Evolutionary conservation across 495 filamentous ascomycete species (phyloP), one percentile per base, ranked within the genome.

Genomic region (Articulospora tetracladia): DNA sequence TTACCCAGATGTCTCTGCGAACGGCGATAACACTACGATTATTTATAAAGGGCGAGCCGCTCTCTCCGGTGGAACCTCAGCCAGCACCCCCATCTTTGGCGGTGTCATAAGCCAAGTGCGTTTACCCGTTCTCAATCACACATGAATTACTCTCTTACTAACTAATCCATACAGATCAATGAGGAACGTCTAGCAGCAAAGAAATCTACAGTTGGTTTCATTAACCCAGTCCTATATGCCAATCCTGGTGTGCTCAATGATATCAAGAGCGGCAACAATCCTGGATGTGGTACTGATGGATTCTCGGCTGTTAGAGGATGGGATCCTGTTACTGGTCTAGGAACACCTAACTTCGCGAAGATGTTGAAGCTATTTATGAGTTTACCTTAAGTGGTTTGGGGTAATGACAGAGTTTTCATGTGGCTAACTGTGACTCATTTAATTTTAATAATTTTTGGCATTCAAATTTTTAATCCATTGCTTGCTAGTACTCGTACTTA

Each of bases 1-100:
- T 0, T 80, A 88, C 52, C 90, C 90, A 0, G 91, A 93, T 63
- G 82, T 93, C 20, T 74, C 86, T 11, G 81, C 85, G 17, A 84
- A 87, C 64, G 74, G 75, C 13, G 53, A 55, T 13, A 39, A 39
- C 22, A 55, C 25, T 24, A 24, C 53, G 8, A n/a, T 50, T 2
- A 26, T 72, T 30, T 70, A 74, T 17, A 63, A 67, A 22, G 79
- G 77, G 1, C 13, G 69, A 1, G 71, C 76, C 36, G 57, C 61
- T 1, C 68, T 74, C 6, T 69, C 79, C 36, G 80, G 79, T 1
- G 53, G 53, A 24, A 55, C 53, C 4, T 20, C 27, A 17, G 53
- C 53, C 20, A 22, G 17, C 15, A 55, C 53, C 1, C 53, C 53
- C n/a, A 13, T 55, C n/a, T 55, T 55, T 22, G 53, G 53, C 11